Conservation (phyloP, 1,284 basidiomycete species). For the Fomitopsis betulina region DNA sequence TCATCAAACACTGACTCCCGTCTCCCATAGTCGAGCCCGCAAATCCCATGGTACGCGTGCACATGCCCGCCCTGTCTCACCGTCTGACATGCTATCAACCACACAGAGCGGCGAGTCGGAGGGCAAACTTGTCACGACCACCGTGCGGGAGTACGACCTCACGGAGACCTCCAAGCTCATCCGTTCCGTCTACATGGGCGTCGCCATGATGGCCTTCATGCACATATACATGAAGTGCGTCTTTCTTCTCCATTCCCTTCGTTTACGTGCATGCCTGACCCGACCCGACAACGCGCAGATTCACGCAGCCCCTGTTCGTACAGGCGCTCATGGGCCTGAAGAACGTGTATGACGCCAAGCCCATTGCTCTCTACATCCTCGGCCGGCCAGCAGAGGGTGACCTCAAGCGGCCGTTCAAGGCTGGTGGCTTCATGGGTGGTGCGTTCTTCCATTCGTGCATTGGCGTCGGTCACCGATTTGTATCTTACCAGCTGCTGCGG, state of each 20-base stretch:
- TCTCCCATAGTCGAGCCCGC: slow-evolving; percentile 50
- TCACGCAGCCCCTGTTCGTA: slow-evolving; percentile 90
- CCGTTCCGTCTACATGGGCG: slow-evolving; percentile 71
- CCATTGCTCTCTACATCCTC: slow-evolving; percentile 74
- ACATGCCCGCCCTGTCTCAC: neutral
- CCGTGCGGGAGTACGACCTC: slow-evolving; percentile 91
- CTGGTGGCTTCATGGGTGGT: slow-evolving; percentile 61
- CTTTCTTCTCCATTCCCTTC: neutral
- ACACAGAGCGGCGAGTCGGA: slow-evolving; percentile 48
- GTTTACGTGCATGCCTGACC: neutral
- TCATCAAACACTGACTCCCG: slow-evolving; percentile 9
- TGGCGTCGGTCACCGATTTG: neutral
- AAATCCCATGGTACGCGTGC: slow-evolving; percentile 50
- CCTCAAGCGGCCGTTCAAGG: slow-evolving; percentile 89
- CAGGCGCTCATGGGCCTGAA: slow-evolving; percentile 90
- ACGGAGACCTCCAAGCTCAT: slow-evolving; percentile 85
- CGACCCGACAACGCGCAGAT: slow-evolving; percentile 30
- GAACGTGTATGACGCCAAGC: slow-evolving; percentile 81
- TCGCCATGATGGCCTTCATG: slow-evolving; percentile 88
- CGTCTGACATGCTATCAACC: slow-evolving; percentile 30
- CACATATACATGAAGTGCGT: slow-evolving; percentile 73
- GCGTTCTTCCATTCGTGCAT: slow-evolving; percentile 22
- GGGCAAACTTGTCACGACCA: slow-evolving; percentile 86
- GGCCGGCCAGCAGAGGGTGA: slow-evolving; percentile 81
- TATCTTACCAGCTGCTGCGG: slow-evolving; percentile 30